A percentile compares a stretch with the other conserved stretches of the same genome.
These are phyloP conservation scores for Verticillium nubilum DNA, from an alignment of 2,329 filamentous ascomycete genomes.

Conservation along the genomic window DNA sequence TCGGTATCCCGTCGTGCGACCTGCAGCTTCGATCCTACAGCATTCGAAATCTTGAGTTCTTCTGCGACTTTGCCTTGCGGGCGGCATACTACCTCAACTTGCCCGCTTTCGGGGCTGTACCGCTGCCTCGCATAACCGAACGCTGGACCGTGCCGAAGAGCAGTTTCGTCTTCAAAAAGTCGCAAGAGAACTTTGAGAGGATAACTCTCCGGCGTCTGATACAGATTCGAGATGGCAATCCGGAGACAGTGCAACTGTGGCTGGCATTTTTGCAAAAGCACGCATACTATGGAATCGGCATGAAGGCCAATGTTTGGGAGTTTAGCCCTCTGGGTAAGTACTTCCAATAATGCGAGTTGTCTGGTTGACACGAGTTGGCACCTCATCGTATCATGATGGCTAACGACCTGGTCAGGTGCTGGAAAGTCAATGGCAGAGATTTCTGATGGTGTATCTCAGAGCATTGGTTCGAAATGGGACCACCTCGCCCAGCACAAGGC, in stretches of 20 bases:
- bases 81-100: conserved; percentile 92
- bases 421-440: conserved; percentile 46
- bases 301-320: conserved; percentile 98
- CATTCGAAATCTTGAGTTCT: conserved; percentile 86
- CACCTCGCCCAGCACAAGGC: conserved; percentile 49
- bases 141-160: conserved; percentile 88
- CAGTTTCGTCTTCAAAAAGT: conserved; percentile 95
- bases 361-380: neutral
- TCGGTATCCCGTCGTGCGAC: conserved; percentile 80
- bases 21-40: conserved; percentile 91
- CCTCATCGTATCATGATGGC: neutral
- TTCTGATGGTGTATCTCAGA: conserved; percentile 33
- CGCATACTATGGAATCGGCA: conserved; percentile 91
- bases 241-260: conserved; percentile 87
- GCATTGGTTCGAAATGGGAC: conserved; percentile 47
- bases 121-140: conserved; percentile 80
- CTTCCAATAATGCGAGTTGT: neutral
- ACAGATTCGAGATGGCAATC: conserved; percentile 86
- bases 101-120: conserved; percentile 77
- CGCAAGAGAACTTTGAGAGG: conserved; percentile 95
- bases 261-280: conserved; percentile 88
- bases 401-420: conserved; percentile 31
- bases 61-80: conserved; percentile 87
- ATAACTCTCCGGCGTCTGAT: conserved; percentile 81
- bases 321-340: conserved; percentile 60